These are phyloP conservation scores for Sextonia rubra DNA, from an alignment of 164 flowering plant genomes.

Conservation along the genomic window DNA sequence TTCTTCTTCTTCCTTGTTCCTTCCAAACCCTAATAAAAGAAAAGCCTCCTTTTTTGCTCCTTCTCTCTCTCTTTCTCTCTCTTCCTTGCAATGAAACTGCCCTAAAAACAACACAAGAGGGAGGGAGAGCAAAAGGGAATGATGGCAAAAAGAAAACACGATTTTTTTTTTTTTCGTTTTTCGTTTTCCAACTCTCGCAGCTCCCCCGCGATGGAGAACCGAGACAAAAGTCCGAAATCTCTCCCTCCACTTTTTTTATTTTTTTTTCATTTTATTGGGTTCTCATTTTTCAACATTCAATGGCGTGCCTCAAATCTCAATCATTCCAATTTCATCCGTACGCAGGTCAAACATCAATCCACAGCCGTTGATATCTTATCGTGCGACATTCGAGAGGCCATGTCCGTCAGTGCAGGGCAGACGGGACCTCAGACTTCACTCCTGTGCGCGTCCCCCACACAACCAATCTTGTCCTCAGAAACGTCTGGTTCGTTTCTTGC, in stretches of 20 bases:
- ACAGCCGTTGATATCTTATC: constrained; percentile 2
- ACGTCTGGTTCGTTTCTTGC: no score
- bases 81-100: background rate
- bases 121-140: background rate
- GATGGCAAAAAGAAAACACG: background rate
- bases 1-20: background rate
- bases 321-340: constrained; percentile 6
- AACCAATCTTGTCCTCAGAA: no score
- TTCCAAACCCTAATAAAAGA: constrained; percentile 2
- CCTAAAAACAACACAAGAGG: background rate
- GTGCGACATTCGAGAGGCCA: background rate
- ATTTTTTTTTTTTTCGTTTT: background rate
- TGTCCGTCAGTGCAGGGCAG: background rate
- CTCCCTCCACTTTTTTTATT: background rate
- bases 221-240: background rate
- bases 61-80: background rate
- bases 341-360: background rate
- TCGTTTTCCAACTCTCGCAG: no score
- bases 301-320: constrained; percentile 1
- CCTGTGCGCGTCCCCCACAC: background rate
- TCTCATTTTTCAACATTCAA: constrained; percentile 3
- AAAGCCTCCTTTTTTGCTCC: background rate
- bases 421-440: background rate
- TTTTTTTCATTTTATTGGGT: no score
- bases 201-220: background rate